A percentile compares a stretch with the other conserved stretches of the same genome.
These are phyloP conservation scores for Pythium grandisporangium DNA, from an alignment of 352 stramenopile genomes.

Conservation along the genomic window DNA sequence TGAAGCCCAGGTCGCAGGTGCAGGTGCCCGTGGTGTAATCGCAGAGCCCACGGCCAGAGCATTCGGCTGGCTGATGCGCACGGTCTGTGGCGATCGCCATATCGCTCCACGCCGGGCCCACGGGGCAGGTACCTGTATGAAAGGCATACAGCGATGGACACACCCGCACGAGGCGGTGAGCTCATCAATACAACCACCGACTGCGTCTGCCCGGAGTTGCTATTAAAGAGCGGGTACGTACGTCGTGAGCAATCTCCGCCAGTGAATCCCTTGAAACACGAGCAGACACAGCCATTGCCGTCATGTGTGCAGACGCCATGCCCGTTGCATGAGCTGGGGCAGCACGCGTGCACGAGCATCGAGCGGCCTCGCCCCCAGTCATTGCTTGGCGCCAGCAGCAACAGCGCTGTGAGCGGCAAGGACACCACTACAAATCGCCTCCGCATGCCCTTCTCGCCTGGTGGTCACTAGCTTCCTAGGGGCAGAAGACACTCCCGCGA, in stretches of 20 bases:
- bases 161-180: background rate
- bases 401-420: background rate
- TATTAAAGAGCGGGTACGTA: conserved; percentile 12
- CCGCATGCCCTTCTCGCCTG: too few species aligned
- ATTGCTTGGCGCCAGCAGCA: conserved; percentile 8
- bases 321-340: conserved; percentile 50
- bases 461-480: too few species aligned
- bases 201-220: too few species aligned
- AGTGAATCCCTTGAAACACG: conserved; percentile 81
- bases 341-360: conserved; percentile 21
- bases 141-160: background rate
- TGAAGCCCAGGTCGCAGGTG: conserved; percentile 69
- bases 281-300: conserved; percentile 64
- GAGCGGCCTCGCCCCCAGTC: too few species aligned
- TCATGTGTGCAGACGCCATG: conserved; percentile 46
- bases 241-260: conserved; percentile 88
- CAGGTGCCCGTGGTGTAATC: conserved; percentile 57
- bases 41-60: conserved; percentile 61
- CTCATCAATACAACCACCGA: too few species aligned
- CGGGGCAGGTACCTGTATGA: conserved; percentile 37
- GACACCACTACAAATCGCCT: too few species aligned
- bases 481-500: too few species aligned
- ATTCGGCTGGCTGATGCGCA: conserved; percentile 41
- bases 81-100: conserved; percentile 36
- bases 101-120: conserved; percentile 47